Conservation (phyloP, 306 rosid species). For the Vachellia pachyceras region DNA sequence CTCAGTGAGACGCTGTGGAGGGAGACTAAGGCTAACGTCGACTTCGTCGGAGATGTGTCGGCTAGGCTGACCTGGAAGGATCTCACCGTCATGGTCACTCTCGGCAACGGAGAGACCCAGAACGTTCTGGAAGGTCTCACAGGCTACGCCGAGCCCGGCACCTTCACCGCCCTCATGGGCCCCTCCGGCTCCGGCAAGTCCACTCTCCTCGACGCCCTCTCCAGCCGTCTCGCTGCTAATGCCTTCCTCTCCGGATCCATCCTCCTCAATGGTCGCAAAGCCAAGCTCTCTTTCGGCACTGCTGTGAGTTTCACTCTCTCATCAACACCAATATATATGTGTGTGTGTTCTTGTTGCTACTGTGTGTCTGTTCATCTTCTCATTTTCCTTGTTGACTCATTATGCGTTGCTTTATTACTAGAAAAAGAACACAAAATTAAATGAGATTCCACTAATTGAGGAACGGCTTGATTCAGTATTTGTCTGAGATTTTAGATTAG, state of each 20-base stretch:
- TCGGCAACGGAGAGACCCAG: slow-evolving; percentile 79
- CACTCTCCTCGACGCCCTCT: slow-evolving; percentile 90
- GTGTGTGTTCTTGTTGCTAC: not conserved
- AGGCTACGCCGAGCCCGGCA: slow-evolving; percentile 97
- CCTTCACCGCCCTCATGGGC: slow-evolving; percentile 93
- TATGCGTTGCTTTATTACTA: not conserved
- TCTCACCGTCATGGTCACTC: slow-evolving; percentile 88
- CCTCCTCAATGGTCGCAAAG: slow-evolving; percentile 91
- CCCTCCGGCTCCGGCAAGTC: slow-evolving; percentile 99
- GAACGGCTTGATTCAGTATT: not conserved
- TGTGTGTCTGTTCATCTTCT: not conserved
- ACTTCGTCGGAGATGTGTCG: slow-evolving; percentile 79
- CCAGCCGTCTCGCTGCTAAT: slow-evolving; percentile 93
- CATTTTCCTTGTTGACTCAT: not conserved
- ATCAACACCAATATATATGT: not conserved
- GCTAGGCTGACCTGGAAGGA: slow-evolving; percentile 98
- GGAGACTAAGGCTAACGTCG: slow-evolving; percentile 60
- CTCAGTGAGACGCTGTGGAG: slow-evolving; percentile 94
- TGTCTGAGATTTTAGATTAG: not conserved
- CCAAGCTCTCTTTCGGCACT: slow-evolving; percentile 91
- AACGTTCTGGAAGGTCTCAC: slow-evolving; percentile 82
- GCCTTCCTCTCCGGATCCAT: slow-evolving; percentile 85
- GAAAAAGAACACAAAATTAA: not conserved
- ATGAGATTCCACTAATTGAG: not conserved
- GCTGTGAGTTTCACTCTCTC: slow-evolving; percentile 60